Conservation (phyloP, 306 rosid genomes). For the Rosa chinensis region DNA sequence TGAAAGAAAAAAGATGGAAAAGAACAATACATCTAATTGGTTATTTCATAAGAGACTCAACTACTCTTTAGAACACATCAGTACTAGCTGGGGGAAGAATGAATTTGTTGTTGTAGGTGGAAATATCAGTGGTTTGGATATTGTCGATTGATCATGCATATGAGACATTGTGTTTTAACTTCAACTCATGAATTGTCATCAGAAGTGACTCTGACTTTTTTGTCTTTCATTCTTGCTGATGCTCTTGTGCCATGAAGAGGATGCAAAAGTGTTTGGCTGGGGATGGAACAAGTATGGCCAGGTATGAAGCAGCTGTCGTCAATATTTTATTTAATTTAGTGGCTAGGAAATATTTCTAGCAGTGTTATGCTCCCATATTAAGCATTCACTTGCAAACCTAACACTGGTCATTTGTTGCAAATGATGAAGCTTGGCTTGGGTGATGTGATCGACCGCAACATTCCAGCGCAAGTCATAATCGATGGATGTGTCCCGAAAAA, state of each 20-base stretch:
- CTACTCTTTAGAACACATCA: neutral
- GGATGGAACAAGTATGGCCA: conserved; percentile 99
- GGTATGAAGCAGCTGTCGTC: conserved; percentile 39
- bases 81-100: neutral
- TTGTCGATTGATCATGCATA: neutral
- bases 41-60: neutral
- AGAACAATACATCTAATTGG: neutral
- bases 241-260: conserved; percentile 48
- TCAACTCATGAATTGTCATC: neutral
- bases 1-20: neutral
- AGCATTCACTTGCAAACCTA: neutral
- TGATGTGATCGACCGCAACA: conserved; percentile 85
- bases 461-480: conserved; percentile 69
- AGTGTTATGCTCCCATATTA: neutral
- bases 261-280: conserved; percentile 87
- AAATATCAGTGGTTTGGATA: neutral
- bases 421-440: conserved; percentile 86
- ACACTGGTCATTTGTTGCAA: conserved; percentile 12
- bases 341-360: neutral
- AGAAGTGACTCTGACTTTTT: neutral
- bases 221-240: conserved; percentile 5
- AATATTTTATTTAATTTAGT: neutral
- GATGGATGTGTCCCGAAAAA: conserved; percentile 64
- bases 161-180: neutral
- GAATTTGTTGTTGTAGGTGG: neutral